phyloP scores from a whole-genome alignment of 345 rosid genomes.

The Crucihimalaya himalaica region DNA sequence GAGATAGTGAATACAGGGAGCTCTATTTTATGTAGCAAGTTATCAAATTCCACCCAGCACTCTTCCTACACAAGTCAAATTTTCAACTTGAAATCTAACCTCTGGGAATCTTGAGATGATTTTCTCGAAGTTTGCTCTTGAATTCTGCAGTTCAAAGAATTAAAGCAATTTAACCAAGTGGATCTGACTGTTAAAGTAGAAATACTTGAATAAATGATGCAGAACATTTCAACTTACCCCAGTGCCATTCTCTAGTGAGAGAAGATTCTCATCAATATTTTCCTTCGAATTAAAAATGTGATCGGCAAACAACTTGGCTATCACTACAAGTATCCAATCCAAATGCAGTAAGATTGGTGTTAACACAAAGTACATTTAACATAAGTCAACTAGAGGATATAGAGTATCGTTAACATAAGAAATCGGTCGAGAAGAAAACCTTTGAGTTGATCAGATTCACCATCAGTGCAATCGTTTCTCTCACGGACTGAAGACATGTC shows the following conservation, averaged over 20 bases:
- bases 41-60: slow-evolving; percentile 4
- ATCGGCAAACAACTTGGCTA: slow-evolving; percentile 57
- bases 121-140: slow-evolving; percentile 46
- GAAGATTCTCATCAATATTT: slow-evolving; percentile 56
- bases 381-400: neutral
- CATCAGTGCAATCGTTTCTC: slow-evolving; percentile 39
- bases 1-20: too few relatives aligned
- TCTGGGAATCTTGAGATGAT: slow-evolving; percentile 58
- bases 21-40: neutral
- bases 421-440: slow-evolving; percentile 38
- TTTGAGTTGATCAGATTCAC: slow-evolving; percentile 47
- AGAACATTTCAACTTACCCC: slow-evolving; percentile 46
- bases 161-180: slow-evolving; percentile 11
- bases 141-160: slow-evolving; percentile 48
- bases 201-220: neutral
- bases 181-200: neutral
- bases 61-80: neutral
- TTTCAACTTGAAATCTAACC: slow-evolving; percentile 46
- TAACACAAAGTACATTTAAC: neutral
- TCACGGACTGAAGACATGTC: slow-evolving; percentile 53
- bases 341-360: neutral
- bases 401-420: neutral
- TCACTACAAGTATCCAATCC: slow-evolving; percentile 47
- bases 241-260: slow-evolving; percentile 45
- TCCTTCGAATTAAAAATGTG: slow-evolving; percentile 67